phyloP scores from a whole-genome alignment of 345 rosid genomes.

The Ceriops zippeliana region DNA sequence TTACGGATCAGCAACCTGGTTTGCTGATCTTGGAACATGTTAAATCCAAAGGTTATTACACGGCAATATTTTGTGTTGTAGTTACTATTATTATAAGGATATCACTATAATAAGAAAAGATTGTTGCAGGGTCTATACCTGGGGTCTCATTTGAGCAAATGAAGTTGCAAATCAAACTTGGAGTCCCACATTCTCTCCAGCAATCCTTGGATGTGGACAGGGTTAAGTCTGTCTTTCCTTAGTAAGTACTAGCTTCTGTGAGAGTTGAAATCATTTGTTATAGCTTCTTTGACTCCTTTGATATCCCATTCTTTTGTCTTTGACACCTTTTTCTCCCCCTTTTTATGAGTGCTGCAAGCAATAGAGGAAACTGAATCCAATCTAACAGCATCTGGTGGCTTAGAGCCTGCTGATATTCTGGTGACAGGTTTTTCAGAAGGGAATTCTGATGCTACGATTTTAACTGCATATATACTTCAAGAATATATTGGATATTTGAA shows the following conservation, averaged over 20 bases:
- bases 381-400: no score
- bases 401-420: no score
- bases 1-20: no score
- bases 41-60: no score
- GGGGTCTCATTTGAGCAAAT: conserved; percentile 81
- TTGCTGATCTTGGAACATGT: no score
- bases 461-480: not conserved
- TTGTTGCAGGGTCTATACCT: conserved; percentile 51
- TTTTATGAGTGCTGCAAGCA: not conserved
- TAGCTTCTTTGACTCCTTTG: not conserved
- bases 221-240: conserved; percentile 83
- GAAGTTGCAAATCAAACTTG: conserved; percentile 83
- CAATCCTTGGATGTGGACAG: conserved; percentile 58
- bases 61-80: no score
- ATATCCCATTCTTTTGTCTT: not conserved
- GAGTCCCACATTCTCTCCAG: conserved; percentile 83
- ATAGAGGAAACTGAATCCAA: no score
- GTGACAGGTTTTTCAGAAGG: not conserved
- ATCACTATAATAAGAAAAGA: no score
- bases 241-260: conserved; percentile 44
- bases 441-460: not conserved
- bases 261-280: not conserved
- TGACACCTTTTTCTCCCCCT: not conserved
- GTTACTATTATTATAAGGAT: no score
- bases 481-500: not conserved